Base-by-base conservation (phyloP, 208 protist species). In the Perkinsela sp. region DNA sequence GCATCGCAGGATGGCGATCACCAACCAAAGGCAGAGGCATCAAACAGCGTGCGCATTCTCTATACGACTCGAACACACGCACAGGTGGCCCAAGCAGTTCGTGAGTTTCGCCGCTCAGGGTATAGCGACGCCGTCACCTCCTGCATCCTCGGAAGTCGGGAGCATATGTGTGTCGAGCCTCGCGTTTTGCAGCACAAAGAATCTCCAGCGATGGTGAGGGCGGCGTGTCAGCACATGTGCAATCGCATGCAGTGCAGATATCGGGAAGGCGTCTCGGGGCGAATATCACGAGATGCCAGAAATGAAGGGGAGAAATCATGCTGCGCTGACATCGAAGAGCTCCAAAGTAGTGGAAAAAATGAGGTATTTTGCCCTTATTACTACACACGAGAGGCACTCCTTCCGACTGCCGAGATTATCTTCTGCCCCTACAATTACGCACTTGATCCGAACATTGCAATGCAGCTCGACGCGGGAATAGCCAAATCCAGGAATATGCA, bases 361-460 rank as follows among this genome's bases (percentile, higher is more conserved):
- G 22, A 22, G 13, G 22, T 57, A 22, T 89, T 94, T 71, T 98
- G 96, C 75, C 93, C 96, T 15, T 98, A 94, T 73, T 97, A 83
- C 78, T 79, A 83, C 16, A 78, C 92, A 40, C 81, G 90, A 29
- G 88, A 92, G 22, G 71, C 77, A 6, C 68, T 83, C 30, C 79
- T 81, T 57, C 28, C 30, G 30, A 76, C 74, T 1, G 85, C 94
- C 1, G 86, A 97, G 68, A 69, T 98, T n/a, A 77, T 97, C 1
- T 93, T 98, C 69, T 79, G 94, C 78, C 96, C 96, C 28, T 98
- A 98, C 80, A 98, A 97, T 80, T 98, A 98, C 74, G 67, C 97
- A 0, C 78, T 97, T 32, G 94, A 98, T 72, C 72, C 81, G 22
- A 57, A 22, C 40, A 57, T 57, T n/a, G 40, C 40, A 57, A n/a